Base-by-base conservation (phyloP, 805 yeast species). In the Metschnikowia similis region DNA sequence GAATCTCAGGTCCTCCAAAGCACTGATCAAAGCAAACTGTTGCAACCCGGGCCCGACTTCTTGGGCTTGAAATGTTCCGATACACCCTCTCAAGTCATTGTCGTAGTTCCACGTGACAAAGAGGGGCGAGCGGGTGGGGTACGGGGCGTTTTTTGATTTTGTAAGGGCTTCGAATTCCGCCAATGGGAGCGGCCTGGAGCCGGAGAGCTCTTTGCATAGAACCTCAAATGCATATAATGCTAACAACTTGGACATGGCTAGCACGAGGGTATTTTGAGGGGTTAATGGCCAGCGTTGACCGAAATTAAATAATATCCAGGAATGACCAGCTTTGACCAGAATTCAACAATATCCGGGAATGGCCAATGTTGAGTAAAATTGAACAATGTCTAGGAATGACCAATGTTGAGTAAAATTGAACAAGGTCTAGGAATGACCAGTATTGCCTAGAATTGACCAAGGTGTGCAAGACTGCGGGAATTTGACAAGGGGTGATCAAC, bases 21-120 rank as follows among this genome's bases (percentile, higher is more conserved):
- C 96, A 2, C 81, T 69, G 16, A 66, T 60, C 14, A 85, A 47
- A 0, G 96, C 75, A 61, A 84, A 92, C 35, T 75, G 73, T 21
- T 70, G 64, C 3, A 90, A 75, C 0, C 94, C 96, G 1, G 61
- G 45, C 14, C 76, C 82, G 2, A 87, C 57, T 0, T 77, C 73
- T 49, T 77, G 64, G 13, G 78, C 68, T 16, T 75, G 70, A 64
- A 94, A 94, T 0, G 96, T 91, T 1, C 99, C 99, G 48, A 92
- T 94, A 62, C 99, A 92, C 0, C 99, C 99, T 39, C 98, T 73
- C 43, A 92, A 70, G 11, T 71, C 67, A 27, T 66, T 64, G 46
- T 57, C 54, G 49, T 77, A 75, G 57, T 82, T 84, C 96, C 97
- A 94, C 0, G 98, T 94, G 31, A 92, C 86, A 69, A 94, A 94